These are phyloP conservation scores for Aspergillus novoparasiticus DNA, from an alignment of 2,329 filamentous ascomycete species.

Conservation along the genomic window DNA sequence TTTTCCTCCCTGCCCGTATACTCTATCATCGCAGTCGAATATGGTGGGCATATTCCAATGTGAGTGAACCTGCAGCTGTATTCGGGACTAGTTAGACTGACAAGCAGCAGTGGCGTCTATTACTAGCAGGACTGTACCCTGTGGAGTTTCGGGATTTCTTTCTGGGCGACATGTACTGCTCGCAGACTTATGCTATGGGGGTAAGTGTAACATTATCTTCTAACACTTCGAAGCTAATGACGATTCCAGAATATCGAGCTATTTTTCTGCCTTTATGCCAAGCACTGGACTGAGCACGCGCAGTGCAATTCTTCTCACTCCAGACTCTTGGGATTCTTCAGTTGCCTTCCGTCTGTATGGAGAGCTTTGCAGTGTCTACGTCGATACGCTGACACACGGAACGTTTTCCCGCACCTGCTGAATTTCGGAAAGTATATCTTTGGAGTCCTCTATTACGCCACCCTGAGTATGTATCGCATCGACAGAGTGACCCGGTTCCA, in stretches of 20 bases:
- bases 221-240: slow-evolving; percentile 2
- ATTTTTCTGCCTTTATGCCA: slow-evolving; percentile 93
- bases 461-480: slow-evolving; percentile 82
- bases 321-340: slow-evolving; percentile 81
- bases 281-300: slow-evolving; percentile 69
- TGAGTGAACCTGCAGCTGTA: slow-evolving; percentile 48
- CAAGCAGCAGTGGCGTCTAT: slow-evolving; percentile 70
- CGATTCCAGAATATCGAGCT: slow-evolving; percentile 74
- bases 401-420: slow-evolving; percentile 87
- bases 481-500: slow-evolving; percentile 58
- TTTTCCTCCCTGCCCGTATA: slow-evolving; percentile 75
- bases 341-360: slow-evolving; percentile 82
- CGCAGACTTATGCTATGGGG: slow-evolving; percentile 83
- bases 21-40: slow-evolving; percentile 75
- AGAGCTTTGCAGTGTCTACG: slow-evolving; percentile 87
- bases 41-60: slow-evolving; percentile 90
- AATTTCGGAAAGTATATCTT: slow-evolving; percentile 91
- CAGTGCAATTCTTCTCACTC: slow-evolving; percentile 87
- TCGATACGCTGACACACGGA: slow-evolving; percentile 82
- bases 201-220: slow-evolving; percentile 53
- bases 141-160: slow-evolving; percentile 99
- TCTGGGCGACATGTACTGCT: slow-evolving; percentile 96
- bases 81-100: slow-evolving; percentile 16
- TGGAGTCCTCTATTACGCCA: slow-evolving; percentile 78
- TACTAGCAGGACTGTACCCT: slow-evolving; percentile 83